Percentiles rank a stretch among this genome's conserved stretches.
phyloP scores from a whole-genome alignment of 2,329 filamentous ascomycete species.

The Fusarium xyrophilum region DNA sequence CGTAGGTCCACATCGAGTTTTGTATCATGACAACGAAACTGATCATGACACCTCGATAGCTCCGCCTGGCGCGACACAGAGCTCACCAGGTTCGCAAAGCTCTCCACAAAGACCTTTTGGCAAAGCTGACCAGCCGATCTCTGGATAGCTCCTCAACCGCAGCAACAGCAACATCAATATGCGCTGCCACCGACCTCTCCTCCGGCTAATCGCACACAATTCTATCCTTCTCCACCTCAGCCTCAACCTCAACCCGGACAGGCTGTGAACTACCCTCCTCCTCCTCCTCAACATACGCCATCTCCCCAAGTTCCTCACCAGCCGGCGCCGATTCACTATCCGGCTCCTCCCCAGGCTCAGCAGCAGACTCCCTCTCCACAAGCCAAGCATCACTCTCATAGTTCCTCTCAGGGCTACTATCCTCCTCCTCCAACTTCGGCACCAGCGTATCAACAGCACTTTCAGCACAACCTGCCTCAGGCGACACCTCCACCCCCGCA shows the following conservation, averaged over 20 bases:
- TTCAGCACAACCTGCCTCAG: conserved; percentile 37
- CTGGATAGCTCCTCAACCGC: conserved; percentile 33
- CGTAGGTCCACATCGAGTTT: conserved; percentile 47
- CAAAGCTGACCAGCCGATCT: conserved; percentile 21
- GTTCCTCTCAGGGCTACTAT: conserved; percentile 26
- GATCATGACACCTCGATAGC: conserved; percentile 44
- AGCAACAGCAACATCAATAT: conserved; percentile 50
- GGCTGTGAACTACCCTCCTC: conserved; percentile 34
- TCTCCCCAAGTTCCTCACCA: conserved; percentile 36
- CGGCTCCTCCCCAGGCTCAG: conserved; percentile 35
- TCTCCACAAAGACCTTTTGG: background rate
- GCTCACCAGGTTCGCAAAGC: conserved; percentile 41
- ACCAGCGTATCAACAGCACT: conserved; percentile 35
- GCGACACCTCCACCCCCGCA: conserved; percentile 34
- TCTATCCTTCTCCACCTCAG: conserved; percentile 52
- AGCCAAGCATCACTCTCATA: conserved; percentile 36
- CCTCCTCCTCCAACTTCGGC: conserved; percentile 36
- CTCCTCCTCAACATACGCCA: conserved; percentile 39
- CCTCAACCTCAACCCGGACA: conserved; percentile 46
- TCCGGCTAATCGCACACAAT: conserved; percentile 54
- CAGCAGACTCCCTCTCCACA: conserved; percentile 36
- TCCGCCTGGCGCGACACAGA: conserved; percentile 48
- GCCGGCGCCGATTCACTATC: conserved; percentile 26
- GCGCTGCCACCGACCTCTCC: conserved; percentile 57
- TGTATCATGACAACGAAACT: conserved; percentile 25